phyloP scores from a whole-genome alignment of 2,329 filamentous ascomycete genomes.

The Pleurostoma richardsiae region DNA sequence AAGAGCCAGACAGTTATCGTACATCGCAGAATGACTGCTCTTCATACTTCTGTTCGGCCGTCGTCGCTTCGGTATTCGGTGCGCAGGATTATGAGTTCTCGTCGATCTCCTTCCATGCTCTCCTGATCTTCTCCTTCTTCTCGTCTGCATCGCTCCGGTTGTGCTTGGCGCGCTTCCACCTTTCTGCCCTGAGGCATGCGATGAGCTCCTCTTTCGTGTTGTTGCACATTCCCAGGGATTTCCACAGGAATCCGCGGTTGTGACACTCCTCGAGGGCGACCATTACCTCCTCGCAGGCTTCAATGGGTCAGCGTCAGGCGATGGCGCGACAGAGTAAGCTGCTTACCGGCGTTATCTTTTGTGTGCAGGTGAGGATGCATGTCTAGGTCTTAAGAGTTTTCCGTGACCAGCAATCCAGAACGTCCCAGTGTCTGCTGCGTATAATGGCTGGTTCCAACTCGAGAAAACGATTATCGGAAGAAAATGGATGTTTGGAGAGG shows the following conservation, averaged over 20 bases:
- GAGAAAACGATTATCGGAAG: no score
- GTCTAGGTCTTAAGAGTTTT: not conserved
- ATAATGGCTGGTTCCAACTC: no score
- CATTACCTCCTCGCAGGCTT: slow-evolving; percentile 95
- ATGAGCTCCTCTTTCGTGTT: slow-evolving; percentile 79
- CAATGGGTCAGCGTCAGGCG: slow-evolving; percentile 2
- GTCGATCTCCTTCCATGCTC: slow-evolving; percentile 75
- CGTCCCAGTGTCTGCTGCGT: no score
- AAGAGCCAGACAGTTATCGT: no score
- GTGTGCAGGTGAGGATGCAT: slow-evolving; percentile 99
- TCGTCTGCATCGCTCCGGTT: slow-evolving; percentile 69
- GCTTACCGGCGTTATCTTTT: slow-evolving; percentile 78
- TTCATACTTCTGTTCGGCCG: no score
- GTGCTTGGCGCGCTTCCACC: slow-evolving; percentile 68
- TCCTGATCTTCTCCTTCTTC: slow-evolving; percentile 70
- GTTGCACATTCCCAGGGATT: slow-evolving; percentile 87
- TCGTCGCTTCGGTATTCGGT: no score
- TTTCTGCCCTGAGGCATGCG: slow-evolving; percentile 75
- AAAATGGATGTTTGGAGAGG: no score
- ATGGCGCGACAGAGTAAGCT: not conserved
- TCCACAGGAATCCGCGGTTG: slow-evolving; percentile 85
- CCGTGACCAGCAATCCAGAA: no score
- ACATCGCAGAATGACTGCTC: no score
- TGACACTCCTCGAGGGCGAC: slow-evolving; percentile 93
- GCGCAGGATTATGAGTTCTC: slow-evolving; percentile 50